Evolutionary conservation across 1,284 basidiomycete species (phyloP).

Genomic region (Cryptococcus deneoformans): DNA sequence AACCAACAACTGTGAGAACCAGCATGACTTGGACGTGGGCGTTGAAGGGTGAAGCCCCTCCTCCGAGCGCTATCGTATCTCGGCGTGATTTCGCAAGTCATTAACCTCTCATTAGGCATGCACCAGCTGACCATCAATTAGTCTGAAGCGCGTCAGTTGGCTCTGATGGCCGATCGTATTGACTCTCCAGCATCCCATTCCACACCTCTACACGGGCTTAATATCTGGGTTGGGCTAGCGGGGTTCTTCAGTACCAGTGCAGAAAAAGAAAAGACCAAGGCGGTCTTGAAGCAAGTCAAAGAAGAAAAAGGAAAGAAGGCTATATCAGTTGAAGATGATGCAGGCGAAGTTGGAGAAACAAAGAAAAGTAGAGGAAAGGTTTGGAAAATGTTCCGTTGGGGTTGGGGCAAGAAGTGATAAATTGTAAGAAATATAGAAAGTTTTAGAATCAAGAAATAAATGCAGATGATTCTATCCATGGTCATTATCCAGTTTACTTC

Average conservation of each 20-base stretch:
- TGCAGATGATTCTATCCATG: not conserved
- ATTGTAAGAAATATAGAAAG: not conserved
- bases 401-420: not conserved
- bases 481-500: not conserved
- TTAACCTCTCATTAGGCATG: not conserved
- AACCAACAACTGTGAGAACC: constrained; percentile 21
- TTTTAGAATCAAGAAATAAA: not conserved
- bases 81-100: constrained; percentile 46
- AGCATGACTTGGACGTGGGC: constrained; percentile 44
- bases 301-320: not conserved
- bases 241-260: constrained; percentile 31
- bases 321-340: not conserved
- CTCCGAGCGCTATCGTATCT: constrained; percentile 46
- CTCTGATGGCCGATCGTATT: constrained; percentile 45
- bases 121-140: constrained; percentile 4
- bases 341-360: no score
- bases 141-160: constrained; percentile 42
- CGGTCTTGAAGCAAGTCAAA: constrained; percentile 13
- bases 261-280: constrained; percentile 19
- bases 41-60: constrained; percentile 47
- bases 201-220: constrained; percentile 25
- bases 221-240: constrained; percentile 42
- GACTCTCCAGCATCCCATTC: constrained; percentile 17
- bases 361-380: not conserved
- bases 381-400: not conserved